Conservation (phyloP, 2,329 filamentous ascomycete species). For the Xylariaceae sp. region DNA sequence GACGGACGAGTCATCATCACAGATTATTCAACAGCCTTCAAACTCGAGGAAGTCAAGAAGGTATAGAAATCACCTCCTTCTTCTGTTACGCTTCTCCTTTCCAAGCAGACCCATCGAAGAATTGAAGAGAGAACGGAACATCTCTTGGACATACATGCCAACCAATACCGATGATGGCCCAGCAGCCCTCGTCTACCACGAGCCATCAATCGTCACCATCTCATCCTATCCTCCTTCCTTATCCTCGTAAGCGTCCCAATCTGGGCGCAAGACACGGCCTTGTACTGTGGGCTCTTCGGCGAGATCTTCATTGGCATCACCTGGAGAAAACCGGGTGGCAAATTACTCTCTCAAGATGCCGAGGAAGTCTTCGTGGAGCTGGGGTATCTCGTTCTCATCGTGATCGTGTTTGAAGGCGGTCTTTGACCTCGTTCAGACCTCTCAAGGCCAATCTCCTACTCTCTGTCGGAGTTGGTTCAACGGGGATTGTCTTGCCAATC, state of each 20-base stretch:
- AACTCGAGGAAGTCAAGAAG: too few relatives aligned
- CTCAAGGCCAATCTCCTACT: conserved; percentile 58
- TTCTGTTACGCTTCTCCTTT: too few relatives aligned
- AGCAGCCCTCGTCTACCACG: conserved; percentile 57
- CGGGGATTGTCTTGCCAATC: conserved; percentile 49
- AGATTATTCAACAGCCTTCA: too few relatives aligned
- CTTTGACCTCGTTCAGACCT: conserved; percentile 50
- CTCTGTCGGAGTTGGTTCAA: conserved; percentile 59
- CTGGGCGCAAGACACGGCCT: conserved; percentile 50
- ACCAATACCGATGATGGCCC: too few relatives aligned
- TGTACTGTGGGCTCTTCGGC: conserved; percentile 69
- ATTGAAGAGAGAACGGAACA: too few relatives aligned
- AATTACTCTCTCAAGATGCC: conserved; percentile 48
- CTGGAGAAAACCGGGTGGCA: conserved; percentile 63
- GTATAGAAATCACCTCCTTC: too few relatives aligned
- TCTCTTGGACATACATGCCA: too few relatives aligned
- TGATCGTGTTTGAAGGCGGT: conserved; percentile 64
- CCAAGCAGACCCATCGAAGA: too few relatives aligned
- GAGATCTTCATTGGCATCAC: conserved; percentile 68
- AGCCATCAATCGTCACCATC: conserved; percentile 56
- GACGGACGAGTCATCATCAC: too few relatives aligned
- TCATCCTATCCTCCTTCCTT: conserved; percentile 59
- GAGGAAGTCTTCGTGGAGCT: conserved; percentile 53
- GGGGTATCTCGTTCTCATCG: conserved; percentile 69
- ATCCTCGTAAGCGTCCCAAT: conserved; percentile 58